Evolutionary conservation across 2,329 filamentous ascomycete genomes (phyloP).

Genomic region (Periconia sp.): DNA sequence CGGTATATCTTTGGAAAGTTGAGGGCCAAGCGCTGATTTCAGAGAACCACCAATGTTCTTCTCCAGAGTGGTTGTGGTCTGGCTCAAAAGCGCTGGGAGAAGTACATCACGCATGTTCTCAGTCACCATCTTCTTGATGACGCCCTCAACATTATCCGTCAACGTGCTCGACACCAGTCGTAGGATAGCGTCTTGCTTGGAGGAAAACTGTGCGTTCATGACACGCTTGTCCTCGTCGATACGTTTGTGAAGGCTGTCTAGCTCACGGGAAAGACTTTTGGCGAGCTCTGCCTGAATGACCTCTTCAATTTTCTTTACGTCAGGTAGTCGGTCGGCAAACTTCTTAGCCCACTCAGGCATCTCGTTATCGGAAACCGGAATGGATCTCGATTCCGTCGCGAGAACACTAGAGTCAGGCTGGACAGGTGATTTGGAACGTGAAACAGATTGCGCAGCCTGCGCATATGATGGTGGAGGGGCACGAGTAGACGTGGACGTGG

Average conservation of each 20-base stretch:
- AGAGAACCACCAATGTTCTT: slow-evolving; percentile 72
- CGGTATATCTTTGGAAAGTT: slow-evolving; percentile 74
- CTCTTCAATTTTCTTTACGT: slow-evolving; percentile 58
- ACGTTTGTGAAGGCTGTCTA: slow-evolving; percentile 60
- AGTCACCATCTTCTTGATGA: slow-evolving; percentile 74
- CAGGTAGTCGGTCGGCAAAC: slow-evolving; percentile 29
- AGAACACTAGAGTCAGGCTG: slow-evolving; percentile 14
- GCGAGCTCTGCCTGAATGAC: slow-evolving; percentile 53
- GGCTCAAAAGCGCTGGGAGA: slow-evolving; percentile 69
- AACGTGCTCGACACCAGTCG: slow-evolving; percentile 69
- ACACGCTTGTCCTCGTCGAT: slow-evolving; percentile 70
- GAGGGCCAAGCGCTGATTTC: slow-evolving; percentile 64
- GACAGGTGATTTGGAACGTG: slow-evolving; percentile 34
- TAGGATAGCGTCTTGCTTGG: slow-evolving; percentile 71
- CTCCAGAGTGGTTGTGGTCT: slow-evolving; percentile 68
- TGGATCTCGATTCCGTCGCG: slow-evolving; percentile 16
- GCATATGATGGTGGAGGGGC: slow-evolving; percentile 43
- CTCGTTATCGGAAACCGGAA: slow-evolving; percentile 20
- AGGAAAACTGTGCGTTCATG: slow-evolving; percentile 62
- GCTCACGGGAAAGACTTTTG: slow-evolving; percentile 48
- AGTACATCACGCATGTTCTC: slow-evolving; percentile 74
- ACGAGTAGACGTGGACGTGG: slow-evolving; percentile 20
- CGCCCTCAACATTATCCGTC: slow-evolving; percentile 72
- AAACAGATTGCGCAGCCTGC: slow-evolving; percentile 40
- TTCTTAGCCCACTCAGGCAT: slow-evolving; percentile 42